Conservation (phyloP, 2,329 filamentous ascomycete genomes). For the Cladophialophora chaetospira region DNA sequence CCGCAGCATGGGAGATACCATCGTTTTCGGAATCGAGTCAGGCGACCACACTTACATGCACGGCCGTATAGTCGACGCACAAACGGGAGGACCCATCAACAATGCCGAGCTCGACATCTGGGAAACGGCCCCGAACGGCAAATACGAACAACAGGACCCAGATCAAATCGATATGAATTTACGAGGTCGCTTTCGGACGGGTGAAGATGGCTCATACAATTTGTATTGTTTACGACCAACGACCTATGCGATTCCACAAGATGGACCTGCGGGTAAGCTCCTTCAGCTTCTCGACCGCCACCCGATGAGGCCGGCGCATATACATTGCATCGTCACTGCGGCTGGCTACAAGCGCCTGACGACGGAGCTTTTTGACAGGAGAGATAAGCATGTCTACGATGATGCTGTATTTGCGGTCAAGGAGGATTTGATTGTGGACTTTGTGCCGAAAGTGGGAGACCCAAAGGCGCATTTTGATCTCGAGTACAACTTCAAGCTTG, state of each 20-base stretch:
- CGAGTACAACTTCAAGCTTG: background rate
- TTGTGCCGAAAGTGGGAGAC: constrained; percentile 44
- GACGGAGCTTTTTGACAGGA: constrained; percentile 74
- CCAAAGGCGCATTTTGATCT: background rate
- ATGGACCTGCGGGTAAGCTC: constrained; percentile 61
- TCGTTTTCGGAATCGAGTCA: constrained; percentile 54
- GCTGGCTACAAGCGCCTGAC: constrained; percentile 67
- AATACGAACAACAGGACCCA: constrained; percentile 72
- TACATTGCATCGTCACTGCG: constrained; percentile 60
- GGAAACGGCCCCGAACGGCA: constrained; percentile 72
- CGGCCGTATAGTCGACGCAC: constrained; percentile 59
- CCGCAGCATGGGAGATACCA: constrained; percentile 37
- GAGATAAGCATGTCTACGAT: constrained; percentile 63
- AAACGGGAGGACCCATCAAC: constrained; percentile 65
- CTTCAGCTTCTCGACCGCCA: constrained; percentile 62
- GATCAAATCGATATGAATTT: constrained; percentile 72
- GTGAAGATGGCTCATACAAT: constrained; percentile 63
- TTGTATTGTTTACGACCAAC: constrained; percentile 64
- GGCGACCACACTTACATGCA: constrained; percentile 64
- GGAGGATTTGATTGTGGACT: constrained; percentile 59
- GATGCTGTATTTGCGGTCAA: constrained; percentile 63
- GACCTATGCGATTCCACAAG: constrained; percentile 56
- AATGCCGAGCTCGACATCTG: constrained; percentile 72
- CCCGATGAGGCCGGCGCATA: constrained; percentile 64
- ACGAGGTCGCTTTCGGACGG: constrained; percentile 69